Conservation (phyloP, 2,329 filamentous ascomycete genomes). For the Dactylonectria estremocensis region DNA sequence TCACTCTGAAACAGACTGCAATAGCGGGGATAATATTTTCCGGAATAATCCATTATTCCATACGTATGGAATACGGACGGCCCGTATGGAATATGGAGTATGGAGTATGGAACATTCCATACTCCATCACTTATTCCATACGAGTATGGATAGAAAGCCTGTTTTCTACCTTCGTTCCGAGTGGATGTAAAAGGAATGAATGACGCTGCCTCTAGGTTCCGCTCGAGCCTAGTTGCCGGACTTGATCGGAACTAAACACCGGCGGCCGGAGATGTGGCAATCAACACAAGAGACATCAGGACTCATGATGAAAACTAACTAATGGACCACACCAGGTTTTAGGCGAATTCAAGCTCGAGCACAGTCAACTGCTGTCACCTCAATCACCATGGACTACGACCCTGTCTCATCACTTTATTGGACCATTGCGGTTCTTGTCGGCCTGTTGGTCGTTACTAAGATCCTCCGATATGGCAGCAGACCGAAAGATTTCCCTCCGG, state of each 20-base stretch:
- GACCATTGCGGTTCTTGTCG: background rate
- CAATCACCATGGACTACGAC: background rate
- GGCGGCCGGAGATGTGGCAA: background rate
- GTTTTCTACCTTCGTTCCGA: background rate
- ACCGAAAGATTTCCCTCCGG: slow-evolving; percentile 9
- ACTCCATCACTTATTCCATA: too few species aligned
- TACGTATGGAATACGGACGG: too few species aligned
- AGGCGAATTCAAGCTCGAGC: background rate
- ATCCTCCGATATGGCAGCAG: slow-evolving; percentile 5
- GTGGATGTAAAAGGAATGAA: background rate
- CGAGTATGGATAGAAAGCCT: too few species aligned
- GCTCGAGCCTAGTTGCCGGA: background rate
- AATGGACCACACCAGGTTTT: background rate
- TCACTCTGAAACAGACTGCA: too few species aligned
- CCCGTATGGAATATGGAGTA: too few species aligned
- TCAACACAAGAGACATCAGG: background rate
- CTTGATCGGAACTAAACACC: background rate
- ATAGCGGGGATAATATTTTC: too few species aligned
- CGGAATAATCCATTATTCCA: too few species aligned
- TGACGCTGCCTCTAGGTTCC: background rate
- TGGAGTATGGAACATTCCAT: too few species aligned
- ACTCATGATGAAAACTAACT: background rate
- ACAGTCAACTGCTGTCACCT: background rate
- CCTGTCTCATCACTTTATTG: background rate
- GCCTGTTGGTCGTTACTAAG: background rate